Percentiles rank a stretch among this genome's conserved stretches.
Evolutionary conservation across 75 land plant species (phyloP).

Genomic region (Larix kaempferi): DNA sequence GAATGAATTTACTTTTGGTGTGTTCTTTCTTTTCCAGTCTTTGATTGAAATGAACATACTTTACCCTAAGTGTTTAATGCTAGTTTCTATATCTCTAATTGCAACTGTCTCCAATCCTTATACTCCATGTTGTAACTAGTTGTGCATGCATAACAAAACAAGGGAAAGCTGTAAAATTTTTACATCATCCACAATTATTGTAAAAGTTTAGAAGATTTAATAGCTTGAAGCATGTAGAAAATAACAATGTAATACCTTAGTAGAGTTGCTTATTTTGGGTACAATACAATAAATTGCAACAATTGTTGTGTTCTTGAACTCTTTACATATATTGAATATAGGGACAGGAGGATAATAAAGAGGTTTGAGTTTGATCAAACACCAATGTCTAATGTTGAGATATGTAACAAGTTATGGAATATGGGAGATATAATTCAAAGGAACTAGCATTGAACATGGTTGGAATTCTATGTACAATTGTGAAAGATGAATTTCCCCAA

Average conservation of each 20-base stretch:
- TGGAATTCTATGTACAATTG: no score
- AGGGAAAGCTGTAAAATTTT: not conserved
- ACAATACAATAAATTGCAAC: not conserved
- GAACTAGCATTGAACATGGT: no score
- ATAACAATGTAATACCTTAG: not conserved
- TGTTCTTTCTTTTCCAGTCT: not conserved
- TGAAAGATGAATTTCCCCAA: no score
- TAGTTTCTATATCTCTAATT: not conserved
- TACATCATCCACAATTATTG: not conserved
- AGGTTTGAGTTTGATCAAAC: not conserved
- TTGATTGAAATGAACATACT: not conserved
- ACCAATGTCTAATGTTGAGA: not conserved
- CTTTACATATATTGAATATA: not conserved
- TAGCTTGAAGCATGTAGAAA: not conserved
- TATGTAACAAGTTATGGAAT: conserved; percentile 2
- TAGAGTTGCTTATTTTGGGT: not conserved
- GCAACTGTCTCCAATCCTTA: no score
- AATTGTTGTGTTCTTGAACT: not conserved
- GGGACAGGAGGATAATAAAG: not conserved
- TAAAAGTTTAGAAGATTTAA: not conserved
- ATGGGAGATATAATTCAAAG: not conserved
- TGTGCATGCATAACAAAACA: not conserved
- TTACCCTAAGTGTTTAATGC: not conserved
- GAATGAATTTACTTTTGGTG: not conserved
- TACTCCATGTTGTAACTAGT: no score